Evolutionary conservation across 2,329 filamentous ascomycete species (phyloP), one percentile per base, ranked within the genome.

Genomic region (Zalaria obscura): DNA sequence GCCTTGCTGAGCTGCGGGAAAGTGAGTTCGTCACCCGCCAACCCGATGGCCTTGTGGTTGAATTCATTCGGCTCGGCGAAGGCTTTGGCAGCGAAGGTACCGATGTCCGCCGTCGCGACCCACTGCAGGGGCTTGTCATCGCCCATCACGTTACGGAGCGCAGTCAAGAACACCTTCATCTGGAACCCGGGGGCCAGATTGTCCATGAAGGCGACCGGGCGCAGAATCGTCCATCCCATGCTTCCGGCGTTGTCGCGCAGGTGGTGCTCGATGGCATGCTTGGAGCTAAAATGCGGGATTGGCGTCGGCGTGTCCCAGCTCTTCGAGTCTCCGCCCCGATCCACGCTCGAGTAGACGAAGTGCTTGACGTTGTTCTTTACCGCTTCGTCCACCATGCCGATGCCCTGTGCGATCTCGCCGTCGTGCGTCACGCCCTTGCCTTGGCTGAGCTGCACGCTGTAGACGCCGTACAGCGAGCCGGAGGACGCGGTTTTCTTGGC

Each of bases 281-380:
- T 83, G 49, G 48, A 52, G 34, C 47, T 43, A 45, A 56, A 83
- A 56, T 83, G 76, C 1, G 73, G 71, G 38, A 81, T 66, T 1
- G 65, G 55, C 1, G 76, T 79, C 1, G 66, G 59, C 47, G 68
- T 71, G 9, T 70, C 64, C 57, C 69, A 69, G 40, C 68, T 70
- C 11, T 62, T 64, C 33, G 72, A 67, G 33, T 56, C 55, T 36
- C 77, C 77, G 35, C 76, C 75, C 27, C 78, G 73, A 49, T 82
- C 78, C 26, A 80, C 74, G 40, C 69, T 74, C 39, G 66, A 71
- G 59, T 80, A 82, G 31, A 83, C 70, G 49, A 83, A 79, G 52
- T 76, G 69, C 45, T 67, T 65, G 36, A 82, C 74, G 7, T 66
- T 65, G 29, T 71, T 56, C 36, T 68, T 65, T 43, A 80, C 52